Conservation (phyloP, 495 filamentous ascomycete species). For the Rusavskia elegans region DNA sequence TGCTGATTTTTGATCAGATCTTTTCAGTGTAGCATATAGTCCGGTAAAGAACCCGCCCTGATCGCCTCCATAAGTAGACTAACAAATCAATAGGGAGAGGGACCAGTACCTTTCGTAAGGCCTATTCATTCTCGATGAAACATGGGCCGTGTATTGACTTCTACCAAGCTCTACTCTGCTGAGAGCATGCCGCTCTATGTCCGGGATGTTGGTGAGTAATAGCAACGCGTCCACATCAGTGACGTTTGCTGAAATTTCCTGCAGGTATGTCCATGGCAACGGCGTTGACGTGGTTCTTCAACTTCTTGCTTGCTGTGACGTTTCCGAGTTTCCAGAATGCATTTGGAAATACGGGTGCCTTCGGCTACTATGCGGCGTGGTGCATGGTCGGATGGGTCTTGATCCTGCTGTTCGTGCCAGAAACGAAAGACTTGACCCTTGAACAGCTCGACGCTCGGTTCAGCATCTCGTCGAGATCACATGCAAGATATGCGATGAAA, state of each 20-base stretch:
- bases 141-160: background rate
- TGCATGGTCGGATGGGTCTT: constrained; percentile 40
- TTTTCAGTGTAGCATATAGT: constrained; percentile 35
- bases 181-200: constrained; percentile 44
- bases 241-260: background rate
- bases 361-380: constrained; percentile 46
- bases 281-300: constrained; percentile 27
- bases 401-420: constrained; percentile 38
- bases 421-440: constrained; percentile 40
- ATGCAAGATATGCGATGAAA: constrained; percentile 6
- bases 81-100: constrained; percentile 21
- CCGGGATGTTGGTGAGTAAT: constrained; percentile 54
- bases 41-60: constrained; percentile 9
- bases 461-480: constrained; percentile 3
- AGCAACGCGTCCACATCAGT: constrained; percentile 20
- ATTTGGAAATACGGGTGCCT: constrained; percentile 39
- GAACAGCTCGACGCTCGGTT: constrained; percentile 28
- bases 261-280: constrained; percentile 11
- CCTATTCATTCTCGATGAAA: too few relatives aligned
- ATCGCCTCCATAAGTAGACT: too few relatives aligned
- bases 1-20: constrained; percentile 16
- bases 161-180: constrained; percentile 28
- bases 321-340: constrained; percentile 33
- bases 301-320: constrained; percentile 40
- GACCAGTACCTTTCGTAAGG: constrained; percentile 14